phyloP scores from a whole-genome alignment of 2,329 filamentous ascomycete genomes.

The Colletotrichum destructivum region DNA sequence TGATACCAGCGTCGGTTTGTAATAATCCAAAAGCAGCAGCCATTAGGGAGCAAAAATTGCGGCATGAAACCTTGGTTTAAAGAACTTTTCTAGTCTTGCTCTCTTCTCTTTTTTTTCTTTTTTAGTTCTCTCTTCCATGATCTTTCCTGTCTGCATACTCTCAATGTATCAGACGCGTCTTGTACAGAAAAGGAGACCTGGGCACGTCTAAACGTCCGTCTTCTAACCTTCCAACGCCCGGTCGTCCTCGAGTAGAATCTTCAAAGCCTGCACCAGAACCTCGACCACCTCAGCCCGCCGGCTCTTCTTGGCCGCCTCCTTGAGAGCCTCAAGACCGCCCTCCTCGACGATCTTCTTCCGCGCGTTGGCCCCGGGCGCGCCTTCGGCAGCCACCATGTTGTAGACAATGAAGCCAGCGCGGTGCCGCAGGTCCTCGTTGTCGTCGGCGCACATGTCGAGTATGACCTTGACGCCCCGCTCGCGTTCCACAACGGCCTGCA shows the following conservation, averaged over 20 bases:
- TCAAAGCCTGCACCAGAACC: slow-evolving; percentile 80
- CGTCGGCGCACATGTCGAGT: slow-evolving; percentile 84
- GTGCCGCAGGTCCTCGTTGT: slow-evolving; percentile 77
- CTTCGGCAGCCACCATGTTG: slow-evolving; percentile 80
- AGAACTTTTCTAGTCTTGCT: slow-evolving; percentile 6
- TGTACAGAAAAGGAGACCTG: slow-evolving; percentile 18
- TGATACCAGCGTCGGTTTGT: slow-evolving; percentile 28
- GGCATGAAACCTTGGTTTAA: not conserved
- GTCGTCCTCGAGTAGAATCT: slow-evolving; percentile 69
- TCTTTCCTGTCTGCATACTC: slow-evolving; percentile 33
- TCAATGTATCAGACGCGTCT: slow-evolving; percentile 15
- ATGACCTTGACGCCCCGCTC: slow-evolving; percentile 83
- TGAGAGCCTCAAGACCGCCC: slow-evolving; percentile 78
- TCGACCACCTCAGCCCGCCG: slow-evolving; percentile 79
- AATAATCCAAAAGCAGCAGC: slow-evolving; percentile 6
- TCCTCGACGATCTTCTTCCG: slow-evolving; percentile 72
- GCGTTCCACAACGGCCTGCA: slow-evolving; percentile 78
- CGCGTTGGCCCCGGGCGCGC: slow-evolving; percentile 74
- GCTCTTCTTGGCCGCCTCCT: slow-evolving; percentile 78
- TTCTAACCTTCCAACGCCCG: slow-evolving; percentile 33
- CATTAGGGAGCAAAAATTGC: not conserved
- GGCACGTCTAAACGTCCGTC: too few relatives aligned
- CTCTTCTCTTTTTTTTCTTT: not conserved
- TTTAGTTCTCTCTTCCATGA: slow-evolving; percentile 5
- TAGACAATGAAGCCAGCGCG: slow-evolving; percentile 82